Base-by-base conservation (phyloP, 2,329 filamentous ascomycete genomes). In the Xylaria multiplex region DNA sequence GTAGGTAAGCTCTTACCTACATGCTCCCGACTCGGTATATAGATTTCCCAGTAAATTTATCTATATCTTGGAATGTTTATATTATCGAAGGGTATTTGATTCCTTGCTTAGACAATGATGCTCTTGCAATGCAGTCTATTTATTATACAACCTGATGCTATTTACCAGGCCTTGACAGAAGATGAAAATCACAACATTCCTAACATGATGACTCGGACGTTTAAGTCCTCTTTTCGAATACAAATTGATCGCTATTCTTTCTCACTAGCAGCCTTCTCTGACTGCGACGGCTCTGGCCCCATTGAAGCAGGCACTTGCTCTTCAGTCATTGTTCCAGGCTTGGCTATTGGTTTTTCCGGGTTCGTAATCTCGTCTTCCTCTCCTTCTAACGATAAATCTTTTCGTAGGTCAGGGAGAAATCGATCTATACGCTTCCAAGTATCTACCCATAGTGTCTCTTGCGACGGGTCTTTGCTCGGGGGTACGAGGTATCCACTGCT, bases 401-500 rank as follows among this genome's bases (percentile, higher is more conserved):
- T 83, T 58, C 83, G 82, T 57, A 90, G 74, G 58, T 89, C 87
- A 0, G 88, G 88, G 59, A 90, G 71, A 76, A 90, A 90, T 13
- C 88, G 82, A 72, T 90, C 87, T 66, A 90, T 87, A 37, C 88
- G 82, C 74, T 89, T 89, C 88, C 85, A 89, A 3, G 84, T 90
- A 77, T 90, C 88, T 14, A 78, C 81, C 87, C 83, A 90, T 19
- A 89, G 80, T 73, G 82, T 83, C 76, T 84, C 84, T 72, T 86
- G 85, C 5, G 80, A 81, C 1, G 83, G 75, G 68, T 90, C 85
- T 71, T 85, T 79, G 69, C 80, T 83, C 13, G 92, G 92, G 1
- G 92, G 86, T 0, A 93, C 89, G 5, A 99, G 86, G 73, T 92
- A 94, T 42, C 92, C 94, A 57, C 91, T 94, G 77, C 90, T 96